Evolutionary conservation across 2,329 filamentous ascomycete genomes (phyloP), one percentile per base, ranked within the genome.

Genomic region (Madurella mycetomatis): DNA sequence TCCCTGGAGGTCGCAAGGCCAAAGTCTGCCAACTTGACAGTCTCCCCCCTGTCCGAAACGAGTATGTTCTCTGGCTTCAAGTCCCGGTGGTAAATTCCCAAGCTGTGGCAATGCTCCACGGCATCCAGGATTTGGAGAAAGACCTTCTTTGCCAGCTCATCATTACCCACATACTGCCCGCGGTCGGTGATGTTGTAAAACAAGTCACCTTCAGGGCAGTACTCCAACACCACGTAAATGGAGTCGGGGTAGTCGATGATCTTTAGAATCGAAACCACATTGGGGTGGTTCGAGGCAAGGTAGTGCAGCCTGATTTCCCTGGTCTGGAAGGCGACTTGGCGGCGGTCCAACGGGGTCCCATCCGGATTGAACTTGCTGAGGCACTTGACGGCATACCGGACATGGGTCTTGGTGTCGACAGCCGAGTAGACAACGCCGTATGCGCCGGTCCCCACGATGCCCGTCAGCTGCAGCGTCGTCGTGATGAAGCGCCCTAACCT

Each of bases 51-150:
- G 75, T 96, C 87, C 65, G 88, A 88, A 54, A 99, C 92, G 68
- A 99, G 77, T 62, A 99, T 90, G 73, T 99, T 99, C 78, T 99
- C 94, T 56, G 94, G 94, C 80, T 99, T 99, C 59, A 99, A 79
- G 72, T 99, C 94, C 73, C 94, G 82, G 73, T 99, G 94, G 79
- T 95, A 99, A 69, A 99, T 95, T 67, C 92, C 91, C 66, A 91
- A 76, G 63, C 83, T 84, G 73, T 99, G 94, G 81, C 94, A 97
- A 75, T 92, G 90, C 69, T 94, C 88, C 61, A 97, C 92, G 72
- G 94, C 94, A 79, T 96, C 89, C 80, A 99, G 74, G 67, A 99
- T 90, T 73, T 99, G 94, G 60, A 97, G 83, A 72, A 97, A 97
- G 54, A 91, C 87, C 62, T 83, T 83, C 76, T 87, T 90, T 78